Evolutionary conservation across 23 red algal species (phyloP), one percentile per base, ranked within the genome.

Genomic region (Gracilaria domingensis): DNA sequence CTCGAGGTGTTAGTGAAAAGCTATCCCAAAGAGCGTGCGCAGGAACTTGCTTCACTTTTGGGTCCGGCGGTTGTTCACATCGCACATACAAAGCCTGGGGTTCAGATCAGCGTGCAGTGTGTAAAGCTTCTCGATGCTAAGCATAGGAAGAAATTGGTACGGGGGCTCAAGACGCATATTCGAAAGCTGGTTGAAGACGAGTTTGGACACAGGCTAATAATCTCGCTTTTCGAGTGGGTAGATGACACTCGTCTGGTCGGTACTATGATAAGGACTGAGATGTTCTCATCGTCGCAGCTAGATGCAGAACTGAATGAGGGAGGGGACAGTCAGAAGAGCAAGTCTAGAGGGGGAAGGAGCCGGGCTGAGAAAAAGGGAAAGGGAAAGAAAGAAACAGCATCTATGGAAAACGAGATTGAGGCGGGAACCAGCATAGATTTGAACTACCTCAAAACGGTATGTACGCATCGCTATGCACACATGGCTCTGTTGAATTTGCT

Each of bases 161-260:
- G 86, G 6, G 74, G 84, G 23, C 60, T 95, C 11, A 87, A 88
- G 26, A 75, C 72, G 59, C 92, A 94, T 42, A 56, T 94, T 60
- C 77, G 83, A 42, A 82, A 82, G 42, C 69, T 95, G 28, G 49
- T 84, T 23, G 65, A 72, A 56, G 93, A 95, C 61, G 93, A 95
- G 49, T 95, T 66, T 65, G 93, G 93, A 26, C 93, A 95, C 75
- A 61, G 85, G 23, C 55, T 95, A 8, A 56, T 95, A 42, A 60
- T 95, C 23, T 37, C 85, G 16, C 49, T 95, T 30, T 84, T 83
- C 48, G 93, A 88, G 54, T 88, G 83, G 84, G 85, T 95, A 23
- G 93, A 95, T 76, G 93, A 95, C 79, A 95, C 93, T 25, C 62
- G 81, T 33, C 37, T 95, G 13, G 79, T 95, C 16, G 93, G 84